These are phyloP conservation scores for Theobroma grandiflorum DNA, from an alignment of 441 rosid species.

Conservation along the genomic window DNA sequence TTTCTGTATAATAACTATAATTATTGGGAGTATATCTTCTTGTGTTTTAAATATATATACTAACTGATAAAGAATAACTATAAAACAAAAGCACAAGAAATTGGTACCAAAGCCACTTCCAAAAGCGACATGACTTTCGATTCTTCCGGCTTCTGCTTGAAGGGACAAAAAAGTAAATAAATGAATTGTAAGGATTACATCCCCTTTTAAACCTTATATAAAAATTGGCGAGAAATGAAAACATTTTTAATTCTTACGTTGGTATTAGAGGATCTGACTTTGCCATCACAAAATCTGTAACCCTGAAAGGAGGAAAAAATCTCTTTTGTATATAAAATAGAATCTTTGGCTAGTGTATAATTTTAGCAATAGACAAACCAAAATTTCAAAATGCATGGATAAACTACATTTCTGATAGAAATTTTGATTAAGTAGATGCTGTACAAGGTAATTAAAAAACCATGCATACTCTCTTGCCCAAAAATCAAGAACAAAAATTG, in stretches of 20 bases:
- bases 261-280: slow-evolving; percentile 78
- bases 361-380: background rate
- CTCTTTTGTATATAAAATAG: background rate
- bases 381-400: background rate
- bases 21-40: background rate
- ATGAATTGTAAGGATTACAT: slow-evolving; percentile 16
- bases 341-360: background rate
- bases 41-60: background rate
- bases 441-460: slow-evolving; percentile 12
- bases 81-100: slow-evolving; percentile 12
- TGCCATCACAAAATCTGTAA: slow-evolving; percentile 64
- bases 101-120: slow-evolving; percentile 92
- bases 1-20: background rate
- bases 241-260: slow-evolving; percentile 54
- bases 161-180: background rate
- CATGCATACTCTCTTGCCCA: slow-evolving; percentile 49
- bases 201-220: background rate
- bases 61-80: background rate
- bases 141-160: slow-evolving; percentile 62
- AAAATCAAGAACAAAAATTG: background rate
- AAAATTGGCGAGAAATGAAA: slow-evolving; percentile 3
- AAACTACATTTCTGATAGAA: background rate
- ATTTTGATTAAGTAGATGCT: background rate
- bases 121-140: slow-evolving; percentile 61
- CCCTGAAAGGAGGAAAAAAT: slow-evolving; percentile 35